phyloP scores from a whole-genome alignment of 179 eudicot species.

The Actinidia arguta region DNA sequence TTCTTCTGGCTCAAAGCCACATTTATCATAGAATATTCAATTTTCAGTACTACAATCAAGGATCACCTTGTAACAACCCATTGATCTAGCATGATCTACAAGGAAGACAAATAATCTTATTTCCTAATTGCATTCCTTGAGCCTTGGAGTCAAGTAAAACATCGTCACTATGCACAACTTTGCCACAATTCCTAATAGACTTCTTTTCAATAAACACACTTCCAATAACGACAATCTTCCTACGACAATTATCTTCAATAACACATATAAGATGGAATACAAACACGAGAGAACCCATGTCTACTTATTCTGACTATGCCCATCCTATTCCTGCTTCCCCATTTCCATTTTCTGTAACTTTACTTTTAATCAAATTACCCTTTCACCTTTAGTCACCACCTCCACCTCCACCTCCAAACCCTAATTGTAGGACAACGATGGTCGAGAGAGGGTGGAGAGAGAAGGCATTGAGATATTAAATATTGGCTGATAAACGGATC shows the following conservation, averaged over 20 bases:
- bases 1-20: slow-evolving; percentile 78
- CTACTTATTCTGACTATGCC: too few species aligned
- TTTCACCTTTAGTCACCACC: too few species aligned
- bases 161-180: slow-evolving; percentile 91
- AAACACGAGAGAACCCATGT: too few species aligned
- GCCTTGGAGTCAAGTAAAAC: slow-evolving; percentile 77
- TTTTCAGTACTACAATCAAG: slow-evolving; percentile 78
- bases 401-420: too few species aligned
- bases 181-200: slow-evolving; percentile 78
- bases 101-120: slow-evolving; percentile 68
- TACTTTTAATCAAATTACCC: too few species aligned
- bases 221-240: slow-evolving; percentile 79
- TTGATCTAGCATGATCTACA: slow-evolving; percentile 59
- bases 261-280: slow-evolving; percentile 83
- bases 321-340: too few species aligned
- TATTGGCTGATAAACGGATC: too few species aligned
- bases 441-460: too few species aligned
- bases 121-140: slow-evolving; percentile 78
- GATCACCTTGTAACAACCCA: slow-evolving; percentile 93
- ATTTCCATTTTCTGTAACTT: too few species aligned
- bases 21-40: slow-evolving; percentile 74
- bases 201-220: slow-evolving; percentile 85
- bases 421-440: too few species aligned
- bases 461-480: too few species aligned
- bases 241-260: slow-evolving; percentile 61